Base-by-base conservation (phyloP, 208 protist genomes). In the Leishmania tarentolae region DNA sequence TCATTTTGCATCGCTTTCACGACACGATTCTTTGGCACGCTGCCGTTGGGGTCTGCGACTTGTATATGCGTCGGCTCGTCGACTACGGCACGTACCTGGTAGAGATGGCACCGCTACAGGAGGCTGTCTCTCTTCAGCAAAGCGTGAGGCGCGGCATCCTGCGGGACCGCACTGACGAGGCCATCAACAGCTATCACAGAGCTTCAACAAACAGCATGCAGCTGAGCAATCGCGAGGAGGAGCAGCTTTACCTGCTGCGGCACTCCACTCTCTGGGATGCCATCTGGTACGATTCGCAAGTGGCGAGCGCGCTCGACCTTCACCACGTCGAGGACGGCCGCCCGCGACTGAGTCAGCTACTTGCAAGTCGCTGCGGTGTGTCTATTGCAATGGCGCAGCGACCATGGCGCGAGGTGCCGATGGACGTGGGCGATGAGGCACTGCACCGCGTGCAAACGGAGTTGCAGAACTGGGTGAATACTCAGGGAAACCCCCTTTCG, bases 41-140 rank as follows among this genome's bases (percentile, higher is more conserved):
- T 13, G 93, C 93, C 8, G 82, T 97, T 0, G 94, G 94, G 2
- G 89, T 96, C 52, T 93, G 91, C 61, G 94, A 97, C 80, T 75
- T 97, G 15, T 94, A 95, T 63, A 76, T 75, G 24, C 90, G 94
- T 0, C 88, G 93, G 1, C 86, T 93, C 21, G 92, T 97, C 66
- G 93, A 96, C 82, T 97, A 96, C 84, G 87, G 86, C 44, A 91
- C 86, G 17, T 97, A 97, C 81, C 71, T 96, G 13, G 84, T 95
- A 7, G 92, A 93, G 68, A 94, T 96, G 92, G 88, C 88, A 13
- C 94, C 88, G 15, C 77, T 97, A 28, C 92, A 95, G 66, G 94
- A 95, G 78, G 92, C 92, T 63, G 94, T 97, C 37, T 87, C 92
- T 17, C 81, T 96, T 40, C 88, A 91, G 59, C 86, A 89, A 59